phyloP scores from a whole-genome alignment of 495 filamentous ascomycete species.

The Cercophora newfieldiana region DNA sequence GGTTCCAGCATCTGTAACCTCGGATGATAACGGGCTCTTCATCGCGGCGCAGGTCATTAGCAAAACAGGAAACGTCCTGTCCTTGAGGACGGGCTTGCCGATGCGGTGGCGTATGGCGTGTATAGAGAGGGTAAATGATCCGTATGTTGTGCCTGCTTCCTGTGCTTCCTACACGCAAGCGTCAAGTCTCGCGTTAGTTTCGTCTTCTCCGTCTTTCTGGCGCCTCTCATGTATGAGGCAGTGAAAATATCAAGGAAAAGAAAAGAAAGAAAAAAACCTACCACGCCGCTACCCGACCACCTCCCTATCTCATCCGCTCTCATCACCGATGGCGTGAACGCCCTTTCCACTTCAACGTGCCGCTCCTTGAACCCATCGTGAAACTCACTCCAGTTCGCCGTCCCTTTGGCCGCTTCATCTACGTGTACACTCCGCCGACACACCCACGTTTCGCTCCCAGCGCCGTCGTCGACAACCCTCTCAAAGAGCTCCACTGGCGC shows the following conservation, averaged over 20 bases:
- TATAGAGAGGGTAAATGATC: slow-evolving; percentile 51
- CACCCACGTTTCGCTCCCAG: neutral
- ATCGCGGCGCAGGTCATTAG: slow-evolving; percentile 39
- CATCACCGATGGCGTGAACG: slow-evolving; percentile 71
- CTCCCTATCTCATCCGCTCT: slow-evolving; percentile 51
- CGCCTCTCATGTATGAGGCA: neutral
- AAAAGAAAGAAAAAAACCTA: slow-evolving; percentile 6
- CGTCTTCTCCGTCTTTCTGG: neutral
- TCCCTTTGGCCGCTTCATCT: slow-evolving; percentile 65
- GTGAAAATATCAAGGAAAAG: neutral
- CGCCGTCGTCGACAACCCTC: neutral
- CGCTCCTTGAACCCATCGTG: slow-evolving; percentile 55
- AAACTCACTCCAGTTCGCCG: slow-evolving; percentile 69
- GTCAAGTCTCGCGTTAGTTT: neutral
- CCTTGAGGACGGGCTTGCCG: slow-evolving; percentile 49
- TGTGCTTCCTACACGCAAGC: no score
- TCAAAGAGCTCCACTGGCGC: neutral
- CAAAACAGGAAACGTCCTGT: slow-evolving; percentile 58
- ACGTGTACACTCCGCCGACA: neutral
- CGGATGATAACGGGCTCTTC: no score
- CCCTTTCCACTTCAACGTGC: slow-evolving; percentile 67
- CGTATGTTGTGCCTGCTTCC: slow-evolving; percentile 48
- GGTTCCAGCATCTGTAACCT: no score
- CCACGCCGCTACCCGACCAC: slow-evolving; percentile 48
- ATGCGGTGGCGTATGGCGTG: slow-evolving; percentile 53